phyloP scores from a whole-genome alignment of 306 rosid species.

The Cucumis hystrix region DNA sequence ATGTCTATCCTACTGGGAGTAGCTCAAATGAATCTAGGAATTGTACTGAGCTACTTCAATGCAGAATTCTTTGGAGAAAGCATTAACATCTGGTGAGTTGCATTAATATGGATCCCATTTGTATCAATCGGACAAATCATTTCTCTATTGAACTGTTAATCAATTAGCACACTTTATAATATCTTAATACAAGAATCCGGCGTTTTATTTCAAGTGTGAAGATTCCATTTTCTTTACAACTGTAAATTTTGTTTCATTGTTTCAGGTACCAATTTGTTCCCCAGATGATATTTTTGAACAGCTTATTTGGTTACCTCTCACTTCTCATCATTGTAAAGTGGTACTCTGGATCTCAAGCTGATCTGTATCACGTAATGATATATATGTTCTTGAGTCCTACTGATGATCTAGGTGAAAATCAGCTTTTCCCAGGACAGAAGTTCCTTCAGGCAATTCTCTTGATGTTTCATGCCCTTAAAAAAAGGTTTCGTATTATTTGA shows the following conservation, averaged over 20 bases:
- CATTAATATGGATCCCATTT: not conserved
- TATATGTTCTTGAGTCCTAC: constrained; percentile 85
- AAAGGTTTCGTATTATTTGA: not conserved
- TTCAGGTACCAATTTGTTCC: constrained; percentile 83
- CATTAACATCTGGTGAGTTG: constrained; percentile 47
- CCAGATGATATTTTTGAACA: constrained; percentile 69
- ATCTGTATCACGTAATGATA: constrained; percentile 75
- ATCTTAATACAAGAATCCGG: not conserved
- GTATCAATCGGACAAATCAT: not conserved
- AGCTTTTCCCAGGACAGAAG: constrained; percentile 73
- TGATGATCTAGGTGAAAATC: constrained; percentile 72
- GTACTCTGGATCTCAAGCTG: constrained; percentile 84
- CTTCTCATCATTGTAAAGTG: constrained; percentile 71
- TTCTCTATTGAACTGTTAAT: not conserved
- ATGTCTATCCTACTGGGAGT: constrained; percentile 30
- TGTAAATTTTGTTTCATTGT: not conserved
- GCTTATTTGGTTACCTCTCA: constrained; percentile 74
- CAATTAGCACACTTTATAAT: not conserved
- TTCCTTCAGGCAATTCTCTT: constrained; percentile 38
- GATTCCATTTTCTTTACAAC: not conserved
- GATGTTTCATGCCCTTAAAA: not conserved
- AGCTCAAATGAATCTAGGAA: constrained; percentile 32
- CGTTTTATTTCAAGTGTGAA: not conserved
- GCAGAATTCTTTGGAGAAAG: constrained; percentile 37
- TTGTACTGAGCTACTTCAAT: constrained; percentile 21